Evolutionary conservation across 176 grass and related monocot species (phyloP).

Genomic region (Otatea glauca): DNA sequence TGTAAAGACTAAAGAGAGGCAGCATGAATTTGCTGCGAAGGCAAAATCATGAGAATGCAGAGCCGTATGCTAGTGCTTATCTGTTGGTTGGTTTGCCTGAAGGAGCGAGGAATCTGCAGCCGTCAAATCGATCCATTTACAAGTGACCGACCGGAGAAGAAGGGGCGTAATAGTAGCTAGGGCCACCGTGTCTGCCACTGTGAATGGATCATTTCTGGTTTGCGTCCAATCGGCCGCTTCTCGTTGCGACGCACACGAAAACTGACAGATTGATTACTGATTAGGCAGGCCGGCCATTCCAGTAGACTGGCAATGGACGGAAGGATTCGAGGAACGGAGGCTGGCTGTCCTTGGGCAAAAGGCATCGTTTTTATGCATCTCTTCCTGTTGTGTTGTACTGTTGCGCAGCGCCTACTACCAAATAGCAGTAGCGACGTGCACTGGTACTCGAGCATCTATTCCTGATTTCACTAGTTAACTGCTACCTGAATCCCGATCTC

Average conservation of each 20-base stretch:
- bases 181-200: slow-evolving; percentile 44
- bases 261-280: background rate
- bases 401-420: background rate
- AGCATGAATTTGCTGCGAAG: background rate
- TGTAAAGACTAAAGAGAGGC: background rate
- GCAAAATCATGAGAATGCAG: background rate
- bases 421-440: background rate
- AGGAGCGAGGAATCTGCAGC: background rate
- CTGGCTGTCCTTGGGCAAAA: background rate
- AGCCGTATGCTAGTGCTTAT: background rate
- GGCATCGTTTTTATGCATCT: background rate
- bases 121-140: background rate
- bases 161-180: background rate
- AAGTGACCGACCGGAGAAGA: slow-evolving; percentile 18
- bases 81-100: background rate
- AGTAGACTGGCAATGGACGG: background rate
- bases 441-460: too few species aligned
- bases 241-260: background rate
- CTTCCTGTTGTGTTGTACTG: background rate
- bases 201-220: slow-evolving; percentile 29
- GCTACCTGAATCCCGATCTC: background rate
- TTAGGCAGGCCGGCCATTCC: background rate
- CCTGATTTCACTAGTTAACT: too few species aligned
- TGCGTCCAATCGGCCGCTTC: slow-evolving; percentile 43
- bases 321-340: background rate